These are phyloP conservation scores for Globisporangium lucens DNA, from an alignment of 352 stramenopile genomes.

Conservation along the genomic window DNA sequence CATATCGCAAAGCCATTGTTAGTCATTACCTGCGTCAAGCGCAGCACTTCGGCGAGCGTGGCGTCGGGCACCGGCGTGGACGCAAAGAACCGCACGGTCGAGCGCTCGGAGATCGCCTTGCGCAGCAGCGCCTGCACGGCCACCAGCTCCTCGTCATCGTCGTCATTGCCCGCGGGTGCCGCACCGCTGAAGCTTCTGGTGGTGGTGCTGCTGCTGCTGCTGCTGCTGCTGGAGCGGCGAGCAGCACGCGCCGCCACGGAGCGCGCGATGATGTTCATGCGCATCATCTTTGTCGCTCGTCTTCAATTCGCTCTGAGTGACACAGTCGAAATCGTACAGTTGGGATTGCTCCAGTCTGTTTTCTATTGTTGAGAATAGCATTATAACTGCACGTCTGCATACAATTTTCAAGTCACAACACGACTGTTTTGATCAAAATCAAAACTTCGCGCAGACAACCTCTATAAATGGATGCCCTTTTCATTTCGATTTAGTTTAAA, in stretches of 20 bases:
- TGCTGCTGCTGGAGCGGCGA: not conserved
- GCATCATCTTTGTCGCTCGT: not conserved
- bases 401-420: too few relatives aligned
- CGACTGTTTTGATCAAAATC: too few relatives aligned
- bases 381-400: too few relatives aligned
- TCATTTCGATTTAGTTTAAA: too few relatives aligned
- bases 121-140: constrained; percentile 11
- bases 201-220: not conserved
- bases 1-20: not conserved
- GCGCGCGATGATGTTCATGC: not conserved
- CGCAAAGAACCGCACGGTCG: constrained; percentile 17
- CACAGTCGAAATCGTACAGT: too few relatives aligned
- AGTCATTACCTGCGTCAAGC: constrained; percentile 49
- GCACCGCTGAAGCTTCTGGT: not conserved
- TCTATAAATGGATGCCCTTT: too few relatives aligned
- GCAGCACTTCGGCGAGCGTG: constrained; percentile 59
- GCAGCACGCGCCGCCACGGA: not conserved
- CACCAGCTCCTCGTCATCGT: not conserved
- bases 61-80: constrained; percentile 37
- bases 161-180: not conserved
- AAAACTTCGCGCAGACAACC: too few relatives aligned
- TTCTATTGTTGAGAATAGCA: too few relatives aligned
- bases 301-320: not conserved
- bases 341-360: too few relatives aligned
- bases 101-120: constrained; percentile 14